Percentiles rank a stretch among this genome's conserved stretches.
Evolutionary conservation across 768 basidiomycete species (phyloP).

Genomic region (Sutorius australiensis): DNA sequence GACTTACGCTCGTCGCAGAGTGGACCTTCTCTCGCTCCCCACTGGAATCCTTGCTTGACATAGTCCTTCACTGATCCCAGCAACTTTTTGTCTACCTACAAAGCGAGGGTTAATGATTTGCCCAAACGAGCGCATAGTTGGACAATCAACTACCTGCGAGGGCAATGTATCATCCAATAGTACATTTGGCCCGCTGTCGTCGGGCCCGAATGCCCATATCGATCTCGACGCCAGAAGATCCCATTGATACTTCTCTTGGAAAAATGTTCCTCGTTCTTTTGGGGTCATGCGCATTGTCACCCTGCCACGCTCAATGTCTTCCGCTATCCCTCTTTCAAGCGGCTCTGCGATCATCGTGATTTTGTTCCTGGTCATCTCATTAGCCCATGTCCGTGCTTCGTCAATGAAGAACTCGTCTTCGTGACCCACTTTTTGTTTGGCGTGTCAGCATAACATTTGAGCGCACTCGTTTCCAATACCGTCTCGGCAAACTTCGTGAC

Average conservation of each 20-base stretch:
- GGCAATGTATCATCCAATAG: constrained; percentile 95
- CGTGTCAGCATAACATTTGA: constrained; percentile 99
- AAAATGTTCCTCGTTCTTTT: constrained; percentile 93
- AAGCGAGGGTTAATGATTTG: background rate
- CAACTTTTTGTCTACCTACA: constrained; percentile 88
- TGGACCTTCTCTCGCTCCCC: constrained; percentile 97
- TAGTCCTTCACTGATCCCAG: constrained; percentile 88
- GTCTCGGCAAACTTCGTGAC: constrained; percentile 99
- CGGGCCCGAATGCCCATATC: constrained; percentile 99
- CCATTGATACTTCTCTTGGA: constrained; percentile 98
- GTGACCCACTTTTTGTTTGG: constrained; percentile 91
- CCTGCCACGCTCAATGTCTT: constrained; percentile 91
- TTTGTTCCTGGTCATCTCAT: constrained; percentile 66
- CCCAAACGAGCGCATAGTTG: background rate
- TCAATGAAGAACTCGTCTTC: background rate
- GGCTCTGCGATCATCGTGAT: constrained; percentile 99
- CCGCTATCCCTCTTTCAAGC: constrained; percentile 90
- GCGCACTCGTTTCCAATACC: constrained; percentile 92
- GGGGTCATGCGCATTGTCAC: constrained; percentile 93
- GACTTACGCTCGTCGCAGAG: constrained; percentile 96
- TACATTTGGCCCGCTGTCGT: constrained; percentile 91
- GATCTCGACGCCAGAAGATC: constrained; percentile 95
- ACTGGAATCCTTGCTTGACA: constrained; percentile 99
- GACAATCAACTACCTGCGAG: constrained; percentile 59
- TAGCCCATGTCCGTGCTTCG: constrained; percentile 9